These are phyloP conservation scores for Bertia moriformis DNA, from an alignment of 2,329 filamentous ascomycete genomes.

Conservation along the genomic window DNA sequence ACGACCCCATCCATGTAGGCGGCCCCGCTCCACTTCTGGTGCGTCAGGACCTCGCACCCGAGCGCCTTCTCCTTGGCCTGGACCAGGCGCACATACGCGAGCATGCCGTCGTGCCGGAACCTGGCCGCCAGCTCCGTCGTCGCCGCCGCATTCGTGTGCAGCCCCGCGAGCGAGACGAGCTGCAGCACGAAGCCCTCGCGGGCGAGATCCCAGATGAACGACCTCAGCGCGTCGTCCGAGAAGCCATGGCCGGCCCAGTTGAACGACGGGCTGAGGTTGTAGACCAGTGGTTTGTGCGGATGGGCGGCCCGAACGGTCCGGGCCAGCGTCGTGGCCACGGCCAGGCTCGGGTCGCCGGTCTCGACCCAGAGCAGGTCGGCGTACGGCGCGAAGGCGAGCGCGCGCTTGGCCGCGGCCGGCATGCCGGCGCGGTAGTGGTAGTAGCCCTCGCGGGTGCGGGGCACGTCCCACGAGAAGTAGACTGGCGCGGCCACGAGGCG, in stretches of 20 bases:
- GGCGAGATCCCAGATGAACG: constrained; percentile 92
- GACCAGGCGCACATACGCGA: constrained; percentile 89
- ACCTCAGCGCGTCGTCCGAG: constrained; percentile 64
- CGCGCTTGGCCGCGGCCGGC: constrained; percentile 77
- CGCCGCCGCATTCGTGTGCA: constrained; percentile 51
- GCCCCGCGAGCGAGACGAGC: constrained; percentile 50
- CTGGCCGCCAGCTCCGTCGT: constrained; percentile 61
- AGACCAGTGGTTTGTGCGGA: constrained; percentile 80
- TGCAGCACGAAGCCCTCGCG: constrained; percentile 67
- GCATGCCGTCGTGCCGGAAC: constrained; percentile 88
- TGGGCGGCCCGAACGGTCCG: constrained; percentile 54
- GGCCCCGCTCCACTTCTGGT: constrained; percentile 70
- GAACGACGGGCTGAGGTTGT: constrained; percentile 92
- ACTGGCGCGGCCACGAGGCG: constrained; percentile 54
- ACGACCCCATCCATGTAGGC: constrained; percentile 76
- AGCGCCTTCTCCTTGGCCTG: constrained; percentile 82
- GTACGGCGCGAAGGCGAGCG: constrained; percentile 78
- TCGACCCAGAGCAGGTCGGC: constrained; percentile 96
- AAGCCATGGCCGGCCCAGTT: constrained; percentile 98
- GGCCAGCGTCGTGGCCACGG: constrained; percentile 62
- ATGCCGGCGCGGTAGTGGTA: constrained; percentile 83
- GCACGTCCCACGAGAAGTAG: constrained; percentile 80
- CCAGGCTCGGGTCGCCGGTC: constrained; percentile 75
- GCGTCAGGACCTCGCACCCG: constrained; percentile 80
- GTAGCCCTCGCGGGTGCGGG: constrained; percentile 82